A percentile compares a stretch with the other conserved stretches of the same genome.
Evolutionary conservation across 2,329 filamentous ascomycete genomes (phyloP).

Genomic region (Ramichloridium luteum): DNA sequence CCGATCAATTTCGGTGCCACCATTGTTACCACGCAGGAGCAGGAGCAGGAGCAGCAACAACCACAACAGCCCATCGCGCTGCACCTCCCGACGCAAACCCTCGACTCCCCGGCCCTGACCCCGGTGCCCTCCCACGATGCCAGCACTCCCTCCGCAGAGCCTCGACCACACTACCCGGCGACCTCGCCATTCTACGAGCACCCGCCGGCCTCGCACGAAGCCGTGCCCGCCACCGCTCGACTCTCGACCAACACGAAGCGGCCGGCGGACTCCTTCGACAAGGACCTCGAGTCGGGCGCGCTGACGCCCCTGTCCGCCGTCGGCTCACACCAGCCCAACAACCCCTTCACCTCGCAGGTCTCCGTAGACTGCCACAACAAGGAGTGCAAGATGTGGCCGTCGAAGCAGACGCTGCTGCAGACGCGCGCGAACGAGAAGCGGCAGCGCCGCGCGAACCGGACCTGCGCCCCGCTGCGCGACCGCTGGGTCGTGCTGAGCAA

Average conservation of each 20-base stretch:
- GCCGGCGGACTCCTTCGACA: slow-evolving; percentile 20
- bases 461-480: slow-evolving; percentile 17
- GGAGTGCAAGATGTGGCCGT: slow-evolving; percentile 42
- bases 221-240: slow-evolving; percentile 18
- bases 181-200: slow-evolving; percentile 39
- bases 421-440: slow-evolving; percentile 28
- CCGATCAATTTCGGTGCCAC: slow-evolving; percentile 30
- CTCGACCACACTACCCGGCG: slow-evolving; percentile 24
- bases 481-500: slow-evolving; percentile 29
- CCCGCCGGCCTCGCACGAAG: slow-evolving; percentile 33
- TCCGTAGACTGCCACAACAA: slow-evolving; percentile 33
- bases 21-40: slow-evolving; percentile 22
- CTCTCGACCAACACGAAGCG: slow-evolving; percentile 14
- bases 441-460: slow-evolving; percentile 20
- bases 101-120: slow-evolving; percentile 25
- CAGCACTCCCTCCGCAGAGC: slow-evolving; percentile 22
- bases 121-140: slow-evolving; percentile 22
- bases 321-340: slow-evolving; percentile 25
- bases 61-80: slow-evolving; percentile 13
- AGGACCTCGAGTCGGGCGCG: slow-evolving; percentile 28
- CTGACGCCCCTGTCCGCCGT: slow-evolving; percentile 21
- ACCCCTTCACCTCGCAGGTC: slow-evolving; percentile 29
- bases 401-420: slow-evolving; percentile 35
- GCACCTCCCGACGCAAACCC: slow-evolving; percentile 19
- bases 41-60: too few relatives aligned